These are phyloP conservation scores for Asterella californica DNA, from an alignment of 225 moss, liverwort and hornwort species.

Conservation along the genomic window DNA sequence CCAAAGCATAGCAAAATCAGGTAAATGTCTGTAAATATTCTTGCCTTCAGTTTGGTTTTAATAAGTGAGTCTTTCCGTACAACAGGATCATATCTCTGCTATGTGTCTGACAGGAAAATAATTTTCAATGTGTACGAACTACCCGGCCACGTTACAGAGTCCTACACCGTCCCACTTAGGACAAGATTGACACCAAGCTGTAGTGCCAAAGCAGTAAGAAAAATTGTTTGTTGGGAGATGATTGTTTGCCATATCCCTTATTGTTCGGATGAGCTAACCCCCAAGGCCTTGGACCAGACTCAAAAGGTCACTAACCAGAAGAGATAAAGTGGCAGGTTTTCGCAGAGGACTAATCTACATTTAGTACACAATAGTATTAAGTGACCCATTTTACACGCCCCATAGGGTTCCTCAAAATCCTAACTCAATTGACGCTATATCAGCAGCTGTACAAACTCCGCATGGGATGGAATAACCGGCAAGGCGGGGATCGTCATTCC, in stretches of 20 bases:
- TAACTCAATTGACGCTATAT: slow-evolving; percentile 25
- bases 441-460: slow-evolving; percentile 35
- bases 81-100: slow-evolving; percentile 4
- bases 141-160: slow-evolving; percentile 22
- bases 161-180: slow-evolving; percentile 25
- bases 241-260: slow-evolving; percentile 13
- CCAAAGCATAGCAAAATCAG: not conserved
- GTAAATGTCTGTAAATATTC: not conserved
- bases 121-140: slow-evolving; percentile 22
- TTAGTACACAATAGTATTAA: not conserved
- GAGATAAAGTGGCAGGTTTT: slow-evolving; percentile 8
- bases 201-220: slow-evolving; percentile 15
- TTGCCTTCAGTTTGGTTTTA: slow-evolving; percentile 13
- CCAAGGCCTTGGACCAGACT: not conserved
- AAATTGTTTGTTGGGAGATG: slow-evolving; percentile 6
- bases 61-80: slow-evolving; percentile 21
- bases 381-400: slow-evolving; percentile 37
- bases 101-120: slow-evolving; percentile 11
- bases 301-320: not conserved
- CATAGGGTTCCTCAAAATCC: slow-evolving; percentile 29
- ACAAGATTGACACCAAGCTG: slow-evolving; percentile 11
- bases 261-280: slow-evolving; percentile 9
- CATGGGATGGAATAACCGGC: not conserved
- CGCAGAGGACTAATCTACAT: slow-evolving; percentile 6
- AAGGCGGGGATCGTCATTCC: slow-evolving; percentile 11